A percentile compares a stretch with the other conserved stretches of the same genome.
These are phyloP conservation scores for Puccinia coronata DNA, from an alignment of 1,284 basidiomycete species.

Conservation along the genomic window DNA sequence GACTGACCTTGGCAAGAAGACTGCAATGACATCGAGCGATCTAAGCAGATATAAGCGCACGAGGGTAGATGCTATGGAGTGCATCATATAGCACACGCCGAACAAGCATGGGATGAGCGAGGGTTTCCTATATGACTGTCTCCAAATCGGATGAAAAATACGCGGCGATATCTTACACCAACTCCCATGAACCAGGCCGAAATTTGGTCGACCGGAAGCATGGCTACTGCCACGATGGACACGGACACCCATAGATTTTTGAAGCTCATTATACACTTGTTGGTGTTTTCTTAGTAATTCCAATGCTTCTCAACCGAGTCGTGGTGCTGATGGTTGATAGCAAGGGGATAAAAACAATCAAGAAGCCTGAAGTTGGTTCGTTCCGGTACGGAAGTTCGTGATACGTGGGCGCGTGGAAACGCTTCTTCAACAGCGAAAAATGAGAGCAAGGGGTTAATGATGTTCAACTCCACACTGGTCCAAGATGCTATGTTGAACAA, in stretches of 20 bases:
- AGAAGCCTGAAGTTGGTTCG: background rate
- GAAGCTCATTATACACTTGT: background rate
- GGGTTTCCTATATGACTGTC: background rate
- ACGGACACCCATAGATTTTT: background rate
- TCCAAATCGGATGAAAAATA: background rate
- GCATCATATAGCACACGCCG: background rate
- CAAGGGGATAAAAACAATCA: background rate
- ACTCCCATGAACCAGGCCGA: slow-evolving; percentile 1
- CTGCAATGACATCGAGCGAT: background rate
- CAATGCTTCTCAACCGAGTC: background rate
- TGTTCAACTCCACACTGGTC: background rate
- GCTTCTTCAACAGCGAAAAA: background rate
- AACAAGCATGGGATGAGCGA: background rate
- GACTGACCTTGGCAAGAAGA: slow-evolving; percentile 19
- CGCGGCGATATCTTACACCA: background rate
- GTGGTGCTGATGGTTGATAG: background rate
- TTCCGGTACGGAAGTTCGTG: background rate
- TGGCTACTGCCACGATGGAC: background rate
- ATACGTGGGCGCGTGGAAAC: background rate
- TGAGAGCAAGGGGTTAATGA: background rate
- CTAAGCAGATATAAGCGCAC: slow-evolving; percentile 5
- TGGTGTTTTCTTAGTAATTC: background rate
- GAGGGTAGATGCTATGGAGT: slow-evolving; percentile 5
- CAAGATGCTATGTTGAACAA: too few relatives aligned
- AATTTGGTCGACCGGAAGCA: background rate